Evolutionary conservation across 179 eudicot genomes (phyloP), one percentile per base, ranked within the genome.

Genomic region (Silene coronaria): DNA sequence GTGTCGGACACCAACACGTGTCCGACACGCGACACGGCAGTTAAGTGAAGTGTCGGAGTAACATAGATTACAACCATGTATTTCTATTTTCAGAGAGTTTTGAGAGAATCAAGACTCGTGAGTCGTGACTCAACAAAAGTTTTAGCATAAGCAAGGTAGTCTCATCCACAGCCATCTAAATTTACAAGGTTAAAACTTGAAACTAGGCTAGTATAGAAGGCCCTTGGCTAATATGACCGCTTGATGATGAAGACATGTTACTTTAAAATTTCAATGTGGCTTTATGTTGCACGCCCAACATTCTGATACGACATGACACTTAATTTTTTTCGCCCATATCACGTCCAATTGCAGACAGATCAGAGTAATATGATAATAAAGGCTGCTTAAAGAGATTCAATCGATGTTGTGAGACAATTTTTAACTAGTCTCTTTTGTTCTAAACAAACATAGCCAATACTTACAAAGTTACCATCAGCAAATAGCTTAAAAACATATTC

Each of bases 381-480:
- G 11, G 63, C 34, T 36, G 53, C 51, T 57, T 67, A 14, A 23
- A 75, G 63, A 75, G 17, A 65, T 19, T 23, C 63, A 64, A 24
- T 74, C 22, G 34, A 22, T 0, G 6, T 2, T 59, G 23, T 30
- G 22, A 12, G 73, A 70, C 24, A 0, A 46, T 70, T 23, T 13
- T 26, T 24, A n/a, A 26, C 34, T 21, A 8, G 51, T 46, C 34
- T 13, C 2, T 22, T 70, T 11, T 70, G 55, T 42, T 55, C 45
- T 58, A 59, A 53, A 62, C 45, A 48, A 26, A 70, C 24, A 26
- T 3, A 36, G 16, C 8, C 74, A 69, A 36, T 73, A 60, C 51
- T 71, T 26, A 63, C 60, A 12, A 51, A 48, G 71, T 65, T 76
- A 68, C 27, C 16, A 28, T n/a, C 26, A 71, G 27, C 51, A 64